Base-by-base conservation (phyloP, 768 basidiomycete species). In the Agaricus subrufescens region DNA sequence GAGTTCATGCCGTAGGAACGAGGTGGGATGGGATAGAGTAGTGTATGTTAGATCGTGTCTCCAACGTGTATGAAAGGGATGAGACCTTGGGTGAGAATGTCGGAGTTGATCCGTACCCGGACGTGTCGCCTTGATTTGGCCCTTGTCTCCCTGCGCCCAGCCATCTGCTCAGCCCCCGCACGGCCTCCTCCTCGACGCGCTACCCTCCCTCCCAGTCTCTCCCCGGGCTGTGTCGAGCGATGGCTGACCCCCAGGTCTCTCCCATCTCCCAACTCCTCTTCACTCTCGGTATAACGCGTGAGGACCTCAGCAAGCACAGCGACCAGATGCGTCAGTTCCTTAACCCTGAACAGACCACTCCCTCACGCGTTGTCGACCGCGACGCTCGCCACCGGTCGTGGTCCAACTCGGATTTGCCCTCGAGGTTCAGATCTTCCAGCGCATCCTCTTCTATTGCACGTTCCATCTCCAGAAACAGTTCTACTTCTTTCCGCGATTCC, bases 301-400 rank as follows among this genome's bases (percentile, higher is more conserved):
- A 88, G 64, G 89, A 91, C 71, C 74, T 91, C 55, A 67, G 75
- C 62, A 77, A 81, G 66, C 86, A 82, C 65, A 89, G 85, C 63
- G 79, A 86, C 72, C 81, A 89, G 67, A 91, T 91, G 89, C 85
- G 88, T 51, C 83, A 83, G 62, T 90, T 89, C 73, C 76, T 89
- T 61, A 85, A 81, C 34, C 70, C 82, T 30, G 78, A 84, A 64
- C 73, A 73, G 63, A 65, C 71, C 51, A 66, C 68, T 54, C 67
- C 78, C 69, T 69, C 77, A 69, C 77, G 78, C 71, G 75, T 74
- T 64, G 59, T 73, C 61, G 71, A 71, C 56, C 68, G 66, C 60
- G 71, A 72, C 62, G 63, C 57, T 49, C 56, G 70, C 63, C 64
- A 66, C 58, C 66, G 66, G 58, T 56, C 72, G 61, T 70, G 69